Base-by-base conservation (phyloP, 768 basidiomycete genomes). In the Chalciporus sphaerocephalus region DNA sequence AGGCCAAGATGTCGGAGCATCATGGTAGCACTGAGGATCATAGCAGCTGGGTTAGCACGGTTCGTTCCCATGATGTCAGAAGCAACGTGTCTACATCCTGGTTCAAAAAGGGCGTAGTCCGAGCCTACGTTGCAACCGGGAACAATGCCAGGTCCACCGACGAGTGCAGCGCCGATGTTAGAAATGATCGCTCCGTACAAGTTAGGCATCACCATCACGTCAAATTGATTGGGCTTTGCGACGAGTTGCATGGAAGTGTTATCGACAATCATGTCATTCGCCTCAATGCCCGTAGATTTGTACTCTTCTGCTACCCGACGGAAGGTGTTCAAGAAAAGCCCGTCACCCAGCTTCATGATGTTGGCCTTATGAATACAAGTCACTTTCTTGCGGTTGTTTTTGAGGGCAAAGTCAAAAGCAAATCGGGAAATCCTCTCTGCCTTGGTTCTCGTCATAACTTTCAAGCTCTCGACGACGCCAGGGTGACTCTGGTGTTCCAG, bases 201-300 rank as follows among this genome's bases (percentile, higher is more conserved):
- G 69, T 95, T 93, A 45, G 92, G 93, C 91, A 95, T 96, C 62
- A 98, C 96, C 94, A 99, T 96, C 50, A 98, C 95, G 61, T 99
- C 96, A 61, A 99, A 99, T 66, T 99, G 96, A 54, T 77, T 76
- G 23, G 96, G 96, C 58, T 85, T 88, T 24, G 94, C 90, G 50
- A 99, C 96, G 54, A 99, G 85, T 70, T 99, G 96, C 96, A 99
- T 99, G 38, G 95, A 92, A 40, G 94, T 95, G 75, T 98, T 98
- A 70, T 98, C 94, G 48, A 98, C 92, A 47, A 99, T 99, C 96
- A 99, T 98, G 69, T 95, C 90, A 61, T 97, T 95, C 64, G 77
- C 90, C 55, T 81, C 80, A 61, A 99, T 94, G 35, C 96, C 96
- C 35, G 85, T 75, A 42, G 83, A 85, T 69, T 83, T 88, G 79